A percentile compares a stretch with the other conserved stretches of the same genome.
These are phyloP conservation scores for Dichotomopilus funicola DNA, from an alignment of 2,329 filamentous ascomycete species.

Conservation along the genomic window DNA sequence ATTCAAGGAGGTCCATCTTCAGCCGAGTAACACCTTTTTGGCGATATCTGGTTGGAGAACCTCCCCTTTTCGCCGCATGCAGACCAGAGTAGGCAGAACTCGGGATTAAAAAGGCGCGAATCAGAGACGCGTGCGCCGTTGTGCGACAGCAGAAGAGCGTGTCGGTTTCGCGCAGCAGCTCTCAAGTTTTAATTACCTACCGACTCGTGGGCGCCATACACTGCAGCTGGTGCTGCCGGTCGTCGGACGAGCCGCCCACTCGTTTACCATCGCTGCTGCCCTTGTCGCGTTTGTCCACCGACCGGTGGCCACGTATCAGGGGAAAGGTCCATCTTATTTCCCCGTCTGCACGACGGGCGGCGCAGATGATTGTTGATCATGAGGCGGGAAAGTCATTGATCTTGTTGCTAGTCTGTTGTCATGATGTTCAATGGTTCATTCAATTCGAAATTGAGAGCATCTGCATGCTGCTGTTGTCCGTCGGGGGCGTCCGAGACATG, in stretches of 20 bases:
- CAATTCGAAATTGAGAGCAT: no score
- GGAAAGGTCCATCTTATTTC: conserved; percentile 6
- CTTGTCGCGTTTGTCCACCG: no score
- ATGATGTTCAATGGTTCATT: no score
- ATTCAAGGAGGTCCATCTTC: no score
- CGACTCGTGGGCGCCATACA: not conserved
- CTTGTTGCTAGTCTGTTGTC: not conserved
- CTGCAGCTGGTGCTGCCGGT: conserved; percentile 1
- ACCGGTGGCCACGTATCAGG: conserved; percentile 20
- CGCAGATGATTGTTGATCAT: no score
- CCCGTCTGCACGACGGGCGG: no score
- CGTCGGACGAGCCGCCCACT: conserved; percentile 8
- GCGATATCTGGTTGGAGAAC: conserved; percentile 8
- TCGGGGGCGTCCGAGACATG: conserved; percentile 4
- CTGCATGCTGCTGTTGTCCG: not conserved
- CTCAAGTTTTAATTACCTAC: conserved; percentile 16
- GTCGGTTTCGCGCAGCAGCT: no score
- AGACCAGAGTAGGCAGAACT: conserved; percentile 13
- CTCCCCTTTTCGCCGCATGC: conserved; percentile 4
- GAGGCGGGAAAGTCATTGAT: no score
- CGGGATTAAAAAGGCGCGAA: conserved; percentile 19
- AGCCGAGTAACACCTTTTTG: not conserved
- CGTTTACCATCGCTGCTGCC: conserved; percentile 10
- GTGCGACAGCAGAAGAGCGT: conserved; percentile 7
- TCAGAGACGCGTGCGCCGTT: conserved; percentile 13